Conservation (phyloP, 2,329 filamentous ascomycete species). For the Escovopsis sp. region DNA sequence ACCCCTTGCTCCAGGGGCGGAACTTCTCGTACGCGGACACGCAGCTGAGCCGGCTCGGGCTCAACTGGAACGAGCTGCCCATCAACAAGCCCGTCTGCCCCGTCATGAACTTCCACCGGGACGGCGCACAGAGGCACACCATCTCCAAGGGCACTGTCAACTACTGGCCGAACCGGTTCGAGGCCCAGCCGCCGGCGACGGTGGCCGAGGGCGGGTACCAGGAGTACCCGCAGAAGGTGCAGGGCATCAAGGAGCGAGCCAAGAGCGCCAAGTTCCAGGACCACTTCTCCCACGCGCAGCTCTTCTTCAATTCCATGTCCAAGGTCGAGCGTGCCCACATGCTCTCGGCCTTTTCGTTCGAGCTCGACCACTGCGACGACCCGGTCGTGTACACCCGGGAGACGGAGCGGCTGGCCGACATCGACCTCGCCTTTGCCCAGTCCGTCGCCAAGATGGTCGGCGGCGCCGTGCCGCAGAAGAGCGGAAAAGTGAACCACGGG, state of each 20-base stretch:
- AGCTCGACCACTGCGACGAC: constrained; percentile 72
- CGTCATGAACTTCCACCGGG: constrained; percentile 62
- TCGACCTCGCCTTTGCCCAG: constrained; percentile 55
- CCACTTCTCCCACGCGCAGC: constrained; percentile 61
- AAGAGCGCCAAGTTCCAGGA: constrained; percentile 62
- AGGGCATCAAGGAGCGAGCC: constrained; percentile 54
- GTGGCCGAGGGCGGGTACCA: constrained; percentile 49
- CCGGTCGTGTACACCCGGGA: constrained; percentile 59
- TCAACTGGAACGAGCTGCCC: constrained; percentile 63
- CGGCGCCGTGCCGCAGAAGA: constrained; percentile 38
- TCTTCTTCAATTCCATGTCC: constrained; percentile 69
- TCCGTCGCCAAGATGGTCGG: constrained; percentile 56
- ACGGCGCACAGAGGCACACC: constrained; percentile 56
- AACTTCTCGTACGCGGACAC: constrained; percentile 63
- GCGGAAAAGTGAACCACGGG: constrained; percentile 44
- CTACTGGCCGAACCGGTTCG: constrained; percentile 45
- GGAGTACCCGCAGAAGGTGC: constrained; percentile 47
- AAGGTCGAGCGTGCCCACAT: constrained; percentile 54
- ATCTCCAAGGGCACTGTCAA: constrained; percentile 55
- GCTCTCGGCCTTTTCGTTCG: constrained; percentile 57
- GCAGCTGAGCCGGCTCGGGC: constrained; percentile 52
- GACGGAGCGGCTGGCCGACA: constrained; percentile 51
- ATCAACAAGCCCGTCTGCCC: constrained; percentile 64
- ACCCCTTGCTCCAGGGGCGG: constrained; percentile 58
- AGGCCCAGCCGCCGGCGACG: constrained; percentile 49